Percentiles rank a stretch among this genome's conserved stretches.
Conservation (phyloP, 2,329 filamentous ascomycete species). For the Setomelanomma holmii region DNA sequence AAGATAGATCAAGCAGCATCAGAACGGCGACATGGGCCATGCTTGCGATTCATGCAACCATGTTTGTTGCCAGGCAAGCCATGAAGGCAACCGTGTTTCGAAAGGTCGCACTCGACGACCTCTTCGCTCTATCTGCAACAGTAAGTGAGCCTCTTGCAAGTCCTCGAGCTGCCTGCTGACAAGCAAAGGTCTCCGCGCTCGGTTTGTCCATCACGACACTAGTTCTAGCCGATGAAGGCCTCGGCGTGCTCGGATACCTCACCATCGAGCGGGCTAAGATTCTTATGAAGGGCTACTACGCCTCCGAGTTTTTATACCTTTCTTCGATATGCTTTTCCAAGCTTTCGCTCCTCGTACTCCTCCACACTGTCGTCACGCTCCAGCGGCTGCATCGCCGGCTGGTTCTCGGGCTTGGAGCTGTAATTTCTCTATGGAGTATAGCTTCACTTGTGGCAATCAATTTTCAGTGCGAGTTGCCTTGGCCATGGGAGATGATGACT, state of each 20-base stretch:
- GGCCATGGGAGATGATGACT: constrained; percentile 37
- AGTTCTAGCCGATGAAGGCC: constrained; percentile 34
- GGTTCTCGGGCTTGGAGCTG: constrained; percentile 26
- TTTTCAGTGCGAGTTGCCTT: constrained; percentile 41
- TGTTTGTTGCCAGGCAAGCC: constrained; percentile 33
- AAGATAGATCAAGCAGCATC: constrained; percentile 29
- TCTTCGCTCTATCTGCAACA: constrained; percentile 39
- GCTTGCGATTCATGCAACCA: constrained; percentile 26
- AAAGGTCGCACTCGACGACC: constrained; percentile 35
- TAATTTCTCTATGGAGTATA: constrained; percentile 37
- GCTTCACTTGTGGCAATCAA: constrained; percentile 32
- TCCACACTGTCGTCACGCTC: constrained; percentile 31
- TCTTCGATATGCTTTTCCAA: constrained; percentile 39
- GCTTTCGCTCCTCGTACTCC: constrained; percentile 35
- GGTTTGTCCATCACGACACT: constrained; percentile 34
- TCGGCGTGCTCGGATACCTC: constrained; percentile 22
- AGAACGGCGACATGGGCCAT: constrained; percentile 36
- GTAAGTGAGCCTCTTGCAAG: constrained; percentile 18
- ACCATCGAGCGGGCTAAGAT: constrained; percentile 24
- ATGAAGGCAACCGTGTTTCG: constrained; percentile 35
- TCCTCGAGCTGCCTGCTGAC: constrained; percentile 11
- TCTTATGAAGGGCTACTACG: constrained; percentile 42
- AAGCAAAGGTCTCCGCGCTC: constrained; percentile 29
- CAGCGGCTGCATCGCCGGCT: constrained; percentile 27
- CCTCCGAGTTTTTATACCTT: constrained; percentile 44